phyloP scores from a whole-genome alignment of 345 rosid species.

The Eucalyptus urophylla region DNA sequence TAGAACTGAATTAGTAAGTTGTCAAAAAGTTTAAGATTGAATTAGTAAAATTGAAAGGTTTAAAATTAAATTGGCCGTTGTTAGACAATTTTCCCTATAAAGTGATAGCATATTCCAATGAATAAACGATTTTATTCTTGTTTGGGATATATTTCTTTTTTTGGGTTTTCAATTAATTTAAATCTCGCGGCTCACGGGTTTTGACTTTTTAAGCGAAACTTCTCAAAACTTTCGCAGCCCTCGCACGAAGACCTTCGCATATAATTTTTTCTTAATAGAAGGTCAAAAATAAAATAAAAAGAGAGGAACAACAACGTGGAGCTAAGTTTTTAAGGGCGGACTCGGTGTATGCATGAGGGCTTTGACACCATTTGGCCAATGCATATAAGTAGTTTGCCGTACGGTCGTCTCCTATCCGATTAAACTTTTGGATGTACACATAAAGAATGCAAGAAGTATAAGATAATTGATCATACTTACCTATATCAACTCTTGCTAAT shows the following conservation, averaged over 20 bases:
- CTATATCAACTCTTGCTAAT: background rate
- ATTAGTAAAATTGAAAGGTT: no score
- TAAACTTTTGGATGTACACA: background rate
- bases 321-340: background rate
- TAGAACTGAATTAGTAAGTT: fast-evolving
- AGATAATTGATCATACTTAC: background rate
- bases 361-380: background rate
- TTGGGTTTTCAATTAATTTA: background rate
- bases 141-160: background rate
- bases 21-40: no score
- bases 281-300: background rate
- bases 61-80: no score
- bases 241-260: no score
- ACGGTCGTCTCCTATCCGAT: background rate
- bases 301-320: background rate
- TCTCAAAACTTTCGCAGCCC: background rate
- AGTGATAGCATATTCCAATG: background rate
- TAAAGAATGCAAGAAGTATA: background rate
- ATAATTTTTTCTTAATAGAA: background rate
- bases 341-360: background rate
- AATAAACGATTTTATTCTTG: background rate
- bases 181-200: background rate
- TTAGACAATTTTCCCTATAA: no score
- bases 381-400: background rate
- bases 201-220: background rate